Conservation (phyloP, 805 yeast genomes). For the Clavispora santaluciae region DNA sequence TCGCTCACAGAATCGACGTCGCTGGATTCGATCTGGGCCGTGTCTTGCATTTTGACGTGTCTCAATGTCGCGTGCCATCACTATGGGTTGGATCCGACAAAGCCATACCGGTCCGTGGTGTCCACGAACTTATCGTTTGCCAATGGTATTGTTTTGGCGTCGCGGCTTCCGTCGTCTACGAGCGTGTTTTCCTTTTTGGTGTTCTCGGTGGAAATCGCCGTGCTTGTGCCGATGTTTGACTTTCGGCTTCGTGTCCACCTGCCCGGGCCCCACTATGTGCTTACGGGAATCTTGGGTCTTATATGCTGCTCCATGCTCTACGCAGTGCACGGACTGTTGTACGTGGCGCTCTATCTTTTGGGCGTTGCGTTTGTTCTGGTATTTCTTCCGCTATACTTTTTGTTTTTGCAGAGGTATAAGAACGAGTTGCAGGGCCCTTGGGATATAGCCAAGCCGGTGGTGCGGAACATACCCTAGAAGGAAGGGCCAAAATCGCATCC, state of each 20-base stretch:
- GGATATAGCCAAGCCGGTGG: conserved; percentile 79
- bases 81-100: conserved; percentile 49
- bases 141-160: conserved; percentile 84
- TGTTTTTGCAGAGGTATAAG: conserved; percentile 70
- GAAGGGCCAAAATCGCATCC: not conserved
- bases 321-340: conserved; percentile 11
- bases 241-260: conserved; percentile 48
- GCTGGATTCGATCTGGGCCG: conserved; percentile 92
- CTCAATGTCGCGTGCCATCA: conserved; percentile 66
- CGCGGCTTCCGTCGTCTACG: conserved; percentile 70
- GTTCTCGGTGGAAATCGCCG: conserved; percentile 64
- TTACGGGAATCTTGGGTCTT: conserved; percentile 22
- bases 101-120: conserved; percentile 45
- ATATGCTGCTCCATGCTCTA: conserved; percentile 29
- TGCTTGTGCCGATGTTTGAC: conserved; percentile 68
- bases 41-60: conserved; percentile 73
- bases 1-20: conserved; percentile 86
- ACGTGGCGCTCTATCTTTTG: conserved; percentile 50
- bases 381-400: conserved; percentile 62
- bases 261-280: conserved; percentile 15
- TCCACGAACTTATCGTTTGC: conserved; percentile 81
- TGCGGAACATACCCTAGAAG: conserved; percentile 15
- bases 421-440: conserved; percentile 89
- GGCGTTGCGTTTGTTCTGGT: conserved; percentile 41
- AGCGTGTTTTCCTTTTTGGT: conserved; percentile 82